These are phyloP conservation scores for Apiotrichum gamsii DNA, from an alignment of 1,284 basidiomycete species.

Conservation along the genomic window DNA sequence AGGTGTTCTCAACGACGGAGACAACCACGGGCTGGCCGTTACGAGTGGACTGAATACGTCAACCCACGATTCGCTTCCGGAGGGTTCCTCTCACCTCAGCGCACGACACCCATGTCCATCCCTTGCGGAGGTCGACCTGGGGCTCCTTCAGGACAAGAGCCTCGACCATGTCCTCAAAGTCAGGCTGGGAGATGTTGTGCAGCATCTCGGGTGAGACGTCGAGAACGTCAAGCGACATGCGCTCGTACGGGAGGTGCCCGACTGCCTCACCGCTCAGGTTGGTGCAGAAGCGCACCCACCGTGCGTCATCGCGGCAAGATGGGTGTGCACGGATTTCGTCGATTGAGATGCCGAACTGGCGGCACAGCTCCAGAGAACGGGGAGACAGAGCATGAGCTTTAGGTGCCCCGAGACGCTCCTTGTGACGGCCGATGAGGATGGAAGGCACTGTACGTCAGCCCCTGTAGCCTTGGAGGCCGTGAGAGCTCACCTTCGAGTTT, in stretches of 20 bases:
- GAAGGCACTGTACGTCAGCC: conserved; percentile 15
- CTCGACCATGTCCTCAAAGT: conserved; percentile 17
- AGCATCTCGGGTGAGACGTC: conserved; percentile 21
- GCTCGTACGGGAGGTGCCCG: conserved; percentile 17
- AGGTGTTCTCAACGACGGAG: conserved; percentile 16
- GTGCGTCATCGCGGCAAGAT: conserved; percentile 16
- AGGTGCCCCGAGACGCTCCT: conserved; percentile 18
- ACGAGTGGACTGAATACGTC: not conserved
- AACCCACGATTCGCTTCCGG: not conserved
- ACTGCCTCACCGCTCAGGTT: conserved; percentile 17
- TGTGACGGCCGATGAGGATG: conserved; percentile 17
- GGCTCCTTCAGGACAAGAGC: conserved; percentile 8
- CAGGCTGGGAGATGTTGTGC: conserved; percentile 25
- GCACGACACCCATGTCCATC: conserved; percentile 21
- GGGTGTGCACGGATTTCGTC: conserved; percentile 14
- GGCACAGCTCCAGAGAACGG: conserved; percentile 20
- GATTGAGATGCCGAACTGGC: conserved; percentile 17
- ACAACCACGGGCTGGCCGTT: conserved; percentile 8
- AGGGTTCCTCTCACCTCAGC: conserved; percentile 11
- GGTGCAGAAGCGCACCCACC: conserved; percentile 22
- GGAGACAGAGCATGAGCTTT: conserved; percentile 23
- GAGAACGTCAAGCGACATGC: conserved; percentile 16
- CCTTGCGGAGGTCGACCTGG: conserved; percentile 15
- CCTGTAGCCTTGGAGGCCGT: not conserved
- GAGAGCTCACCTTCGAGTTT: conserved; percentile 13